Base-by-base conservation (phyloP, 2,329 filamentous ascomycete genomes). In the Blumeria hordei region DNA sequence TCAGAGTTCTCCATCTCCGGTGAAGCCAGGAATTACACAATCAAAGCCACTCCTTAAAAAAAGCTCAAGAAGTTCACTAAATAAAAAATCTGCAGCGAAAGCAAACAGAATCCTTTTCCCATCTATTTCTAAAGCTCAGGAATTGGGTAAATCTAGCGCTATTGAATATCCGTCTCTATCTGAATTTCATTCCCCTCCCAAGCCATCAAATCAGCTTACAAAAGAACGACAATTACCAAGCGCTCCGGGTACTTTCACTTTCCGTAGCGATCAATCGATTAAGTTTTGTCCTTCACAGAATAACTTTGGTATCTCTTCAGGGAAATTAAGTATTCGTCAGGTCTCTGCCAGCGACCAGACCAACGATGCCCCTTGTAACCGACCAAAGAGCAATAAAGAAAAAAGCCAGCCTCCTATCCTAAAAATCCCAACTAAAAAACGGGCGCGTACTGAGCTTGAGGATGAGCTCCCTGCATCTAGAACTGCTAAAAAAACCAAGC, bases 391-490 rank as follows among this genome's bases (percentile, higher is more conserved):
- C 10, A 71, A 77, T 65, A 78, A 78, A 66, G 76, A 78, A 62
- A 79, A 80, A 59, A 18, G 61, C 58, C 53, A 60, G 62, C 4
- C 71, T 41, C 71, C 78, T 39, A 71, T 76, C 3, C 79, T 82
- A 60, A 79, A 79, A 16, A 75, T 83, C 67, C 66, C 70, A 7
- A 81, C 77, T 68, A 82, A 83, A 71, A 83, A 81, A 67, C 75
- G 79, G 32, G 72, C 74, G 60, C 72, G 78, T n/a, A 72, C 73
- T 14, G 73, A 67, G 54, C 72, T 71, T 51, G 76, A 78, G 44
- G 75, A 76, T 55, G 76, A 79, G 54, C 73, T 76, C 36, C 71
- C 71, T 0, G 72, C 74, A 28, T 28, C 21, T 28, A 28, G 75
- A 12, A 73, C 72, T 1, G 68, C 71, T 32, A 82, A 82, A 72